These are phyloP conservation scores for Protomyces inouyei DNA, from an alignment of 1,139 yeast genomes.

Conservation along the genomic window DNA sequence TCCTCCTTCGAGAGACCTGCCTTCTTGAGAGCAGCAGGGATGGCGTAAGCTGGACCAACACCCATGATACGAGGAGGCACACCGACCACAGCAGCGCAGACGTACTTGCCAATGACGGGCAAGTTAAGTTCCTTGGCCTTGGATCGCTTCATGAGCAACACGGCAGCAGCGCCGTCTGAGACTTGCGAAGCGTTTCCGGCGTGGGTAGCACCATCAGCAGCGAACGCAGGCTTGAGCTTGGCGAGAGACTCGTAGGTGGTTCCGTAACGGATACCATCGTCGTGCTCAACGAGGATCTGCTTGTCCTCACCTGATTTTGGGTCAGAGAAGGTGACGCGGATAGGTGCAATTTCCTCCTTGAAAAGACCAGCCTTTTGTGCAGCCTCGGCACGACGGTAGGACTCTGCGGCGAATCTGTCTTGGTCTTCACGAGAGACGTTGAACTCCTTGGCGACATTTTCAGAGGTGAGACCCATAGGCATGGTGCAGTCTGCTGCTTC, in stretches of 20 bases:
- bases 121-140: conserved; percentile 70
- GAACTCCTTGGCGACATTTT: conserved; percentile 40
- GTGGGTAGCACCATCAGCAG: conserved; percentile 64
- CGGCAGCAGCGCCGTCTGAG: conserved; percentile 93
- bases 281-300: conserved; percentile 56
- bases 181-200: conserved; percentile 97
- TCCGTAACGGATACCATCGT: conserved; percentile 87
- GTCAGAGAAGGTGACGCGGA: conserved; percentile 45
- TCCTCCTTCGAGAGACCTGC: conserved; percentile 61
- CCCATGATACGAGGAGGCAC: conserved; percentile 98
- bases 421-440: conserved; percentile 39
- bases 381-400: conserved; percentile 43
- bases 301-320: conserved; percentile 45
- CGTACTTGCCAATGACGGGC: conserved; percentile 66
- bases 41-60: conserved; percentile 91
- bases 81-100: conserved; percentile 73
- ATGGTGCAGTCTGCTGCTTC: conserved; percentile 44
- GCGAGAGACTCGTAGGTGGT: conserved; percentile 72
- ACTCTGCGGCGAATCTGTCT: conserved; percentile 43
- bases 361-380: conserved; percentile 44
- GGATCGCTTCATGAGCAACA: conserved; percentile 79
- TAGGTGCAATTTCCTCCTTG: conserved; percentile 44
- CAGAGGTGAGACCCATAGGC: conserved; percentile 45
- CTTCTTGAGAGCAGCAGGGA: conserved; percentile 70
- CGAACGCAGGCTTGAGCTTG: conserved; percentile 81